phyloP scores from a whole-genome alignment of 495 filamentous ascomycete species.

The Aspergillus sparsus region DNA sequence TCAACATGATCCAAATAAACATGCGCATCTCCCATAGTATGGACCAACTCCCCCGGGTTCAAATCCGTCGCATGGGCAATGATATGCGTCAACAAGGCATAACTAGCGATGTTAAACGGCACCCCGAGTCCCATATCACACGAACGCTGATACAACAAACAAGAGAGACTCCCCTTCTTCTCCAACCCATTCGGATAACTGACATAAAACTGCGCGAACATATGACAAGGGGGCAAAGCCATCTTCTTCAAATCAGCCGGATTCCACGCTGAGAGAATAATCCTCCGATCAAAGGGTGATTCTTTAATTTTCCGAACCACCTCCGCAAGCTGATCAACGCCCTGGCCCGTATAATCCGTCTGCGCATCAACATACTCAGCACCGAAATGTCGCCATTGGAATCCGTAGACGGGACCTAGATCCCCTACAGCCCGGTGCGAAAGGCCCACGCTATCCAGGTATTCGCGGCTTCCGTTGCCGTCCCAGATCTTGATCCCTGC shows the following conservation, averaged over 20 bases:
- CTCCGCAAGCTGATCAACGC: constrained; percentile 87
- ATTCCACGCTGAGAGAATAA: constrained; percentile 94
- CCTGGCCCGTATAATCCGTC: constrained; percentile 83
- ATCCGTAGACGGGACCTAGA: constrained; percentile 94
- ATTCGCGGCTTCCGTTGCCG: constrained; percentile 87
- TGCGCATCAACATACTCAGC: constrained; percentile 78
- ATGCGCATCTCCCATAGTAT: constrained; percentile 96
- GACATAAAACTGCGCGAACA: constrained; percentile 99
- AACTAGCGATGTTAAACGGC: constrained; percentile 95
- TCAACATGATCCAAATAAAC: constrained; percentile 93
- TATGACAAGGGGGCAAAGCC: constrained; percentile 96
- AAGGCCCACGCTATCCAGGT: constrained; percentile 81
- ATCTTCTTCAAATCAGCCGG: constrained; percentile 81
- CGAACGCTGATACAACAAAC: constrained; percentile 87
- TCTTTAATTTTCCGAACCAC: constrained; percentile 78
- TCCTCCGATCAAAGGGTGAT: constrained; percentile 82
- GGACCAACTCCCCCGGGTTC: constrained; percentile 78
- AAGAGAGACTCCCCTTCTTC: constrained; percentile 68
- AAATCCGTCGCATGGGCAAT: constrained; percentile 83
- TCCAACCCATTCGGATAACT: constrained; percentile 60
- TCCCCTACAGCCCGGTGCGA: constrained; percentile 79
- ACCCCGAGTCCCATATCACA: constrained; percentile 98
- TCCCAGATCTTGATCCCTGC: constrained; percentile 97
- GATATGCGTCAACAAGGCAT: constrained; percentile 92
- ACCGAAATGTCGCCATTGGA: constrained; percentile 98